These are phyloP conservation scores for Melampsora larici-populina DNA, from an alignment of 1,284 basidiomycete species.

Conservation along the genomic window DNA sequence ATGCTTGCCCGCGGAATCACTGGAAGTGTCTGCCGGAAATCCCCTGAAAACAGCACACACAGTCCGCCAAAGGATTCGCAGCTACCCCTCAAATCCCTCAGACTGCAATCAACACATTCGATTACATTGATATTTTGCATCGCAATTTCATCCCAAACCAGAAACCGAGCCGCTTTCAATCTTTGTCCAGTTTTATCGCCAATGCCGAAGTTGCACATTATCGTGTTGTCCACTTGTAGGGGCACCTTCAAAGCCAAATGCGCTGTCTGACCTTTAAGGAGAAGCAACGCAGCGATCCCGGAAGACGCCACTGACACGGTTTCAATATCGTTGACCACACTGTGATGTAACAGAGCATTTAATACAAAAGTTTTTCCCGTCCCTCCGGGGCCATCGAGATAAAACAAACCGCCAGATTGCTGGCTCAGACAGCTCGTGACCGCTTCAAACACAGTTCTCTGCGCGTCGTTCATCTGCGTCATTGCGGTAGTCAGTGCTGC, in stretches of 20 bases:
- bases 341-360: conserved; percentile 46
- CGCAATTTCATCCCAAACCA: conserved; percentile 39
- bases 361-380: conserved; percentile 60
- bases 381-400: too few species aligned
- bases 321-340: neutral
- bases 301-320: conserved; percentile 54
- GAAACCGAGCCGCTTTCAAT: neutral
- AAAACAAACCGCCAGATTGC: neutral
- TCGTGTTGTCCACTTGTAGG: neutral
- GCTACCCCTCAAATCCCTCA: neutral
- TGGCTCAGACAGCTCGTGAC: too few species aligned
- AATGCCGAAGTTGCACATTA: neutral
- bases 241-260: conserved; percentile 59
- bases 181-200: neutral
- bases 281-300: conserved; percentile 57
- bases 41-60: neutral
- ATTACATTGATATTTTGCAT: conserved; percentile 15
- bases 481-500: too few species aligned
- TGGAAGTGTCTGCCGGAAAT: too few species aligned
- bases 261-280: conserved; percentile 57
- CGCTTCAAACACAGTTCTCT: too few species aligned
- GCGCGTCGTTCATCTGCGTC: too few species aligned
- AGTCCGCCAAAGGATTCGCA: neutral
- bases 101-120: conserved; percentile 9
- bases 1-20: neutral